A percentile compares a stretch with the other conserved stretches of the same genome.
Conservation (phyloP, 257 asterid genomes). For the Scutellaria galericulata region DNA sequence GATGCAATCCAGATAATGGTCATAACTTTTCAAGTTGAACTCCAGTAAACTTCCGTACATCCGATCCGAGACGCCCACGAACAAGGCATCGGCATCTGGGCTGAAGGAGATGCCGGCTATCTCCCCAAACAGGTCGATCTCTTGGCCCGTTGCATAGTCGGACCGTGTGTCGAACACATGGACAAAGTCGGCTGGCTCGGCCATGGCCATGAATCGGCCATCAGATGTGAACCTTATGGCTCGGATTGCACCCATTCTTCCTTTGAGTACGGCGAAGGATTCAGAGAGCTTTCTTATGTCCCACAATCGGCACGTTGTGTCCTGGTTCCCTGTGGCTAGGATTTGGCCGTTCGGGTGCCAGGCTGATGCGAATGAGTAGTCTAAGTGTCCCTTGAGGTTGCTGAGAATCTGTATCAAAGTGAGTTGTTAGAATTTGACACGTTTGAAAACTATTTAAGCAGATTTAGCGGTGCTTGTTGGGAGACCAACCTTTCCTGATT, state of each 20-base stretch:
- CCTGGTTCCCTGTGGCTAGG: conserved; percentile 90
- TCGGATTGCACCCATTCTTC: conserved; percentile 83
- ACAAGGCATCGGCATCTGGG: conserved; percentile 75
- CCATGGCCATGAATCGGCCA: conserved; percentile 88
- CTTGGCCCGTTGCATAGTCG: conserved; percentile 57
- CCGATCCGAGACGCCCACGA: conserved; percentile 75
- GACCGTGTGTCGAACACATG: conserved; percentile 62
- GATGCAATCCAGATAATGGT: conserved; percentile 52
- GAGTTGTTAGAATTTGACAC: not conserved
- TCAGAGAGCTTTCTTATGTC: conserved; percentile 72
- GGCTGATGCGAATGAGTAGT: conserved; percentile 83
- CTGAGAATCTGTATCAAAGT: conserved; percentile 44
- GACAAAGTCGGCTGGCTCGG: conserved; percentile 92
- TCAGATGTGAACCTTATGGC: conserved; percentile 66
- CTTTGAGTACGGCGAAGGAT: conserved; percentile 65
- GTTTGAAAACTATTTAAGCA: not conserved
- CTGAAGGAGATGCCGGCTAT: conserved; percentile 84
- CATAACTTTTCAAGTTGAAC: conserved; percentile 52
- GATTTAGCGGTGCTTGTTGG: not conserved
- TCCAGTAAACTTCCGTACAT: conserved; percentile 82
- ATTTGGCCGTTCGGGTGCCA: conserved; percentile 84
- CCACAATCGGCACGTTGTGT: conserved; percentile 85
- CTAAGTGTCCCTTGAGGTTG: conserved; percentile 75
- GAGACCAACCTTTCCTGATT: conserved; percentile 62
- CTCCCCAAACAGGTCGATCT: conserved; percentile 85